Conservation (phyloP, 2,329 filamentous ascomycete genomes). For the Neocatenulostroma microsporum region DNA sequence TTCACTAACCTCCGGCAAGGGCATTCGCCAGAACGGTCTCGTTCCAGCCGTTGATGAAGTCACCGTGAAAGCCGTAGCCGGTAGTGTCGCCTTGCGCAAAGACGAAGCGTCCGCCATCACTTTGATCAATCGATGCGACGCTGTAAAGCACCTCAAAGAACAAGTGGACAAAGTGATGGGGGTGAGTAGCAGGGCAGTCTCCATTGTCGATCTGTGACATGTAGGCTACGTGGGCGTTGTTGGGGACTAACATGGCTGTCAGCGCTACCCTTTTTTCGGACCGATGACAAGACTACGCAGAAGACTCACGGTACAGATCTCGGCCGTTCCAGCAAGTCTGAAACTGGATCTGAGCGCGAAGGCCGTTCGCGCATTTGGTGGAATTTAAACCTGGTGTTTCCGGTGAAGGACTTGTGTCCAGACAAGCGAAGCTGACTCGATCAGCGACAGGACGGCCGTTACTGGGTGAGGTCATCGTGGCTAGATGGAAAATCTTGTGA, state of each 20-base stretch:
- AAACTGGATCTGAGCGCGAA: conserved; percentile 62
- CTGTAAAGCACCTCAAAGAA: conserved; percentile 55
- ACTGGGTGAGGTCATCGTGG: too few relatives aligned
- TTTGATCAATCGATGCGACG: too few relatives aligned
- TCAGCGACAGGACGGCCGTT: too few relatives aligned
- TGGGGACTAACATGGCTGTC: too few relatives aligned
- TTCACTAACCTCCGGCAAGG: too few relatives aligned
- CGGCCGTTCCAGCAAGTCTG: conserved; percentile 64
- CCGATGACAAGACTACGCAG: too few relatives aligned
- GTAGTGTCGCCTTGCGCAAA: conserved; percentile 62
- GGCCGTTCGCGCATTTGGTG: conserved; percentile 57
- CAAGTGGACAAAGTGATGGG: conserved; percentile 49
- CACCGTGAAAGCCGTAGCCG: conserved; percentile 62
- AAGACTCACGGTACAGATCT: conserved; percentile 51
- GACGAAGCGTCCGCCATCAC: conserved; percentile 52
- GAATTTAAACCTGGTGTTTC: conserved; percentile 38
- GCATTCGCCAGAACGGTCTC: too few relatives aligned
- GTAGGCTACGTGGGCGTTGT: conserved; percentile 59
- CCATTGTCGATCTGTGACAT: conserved; percentile 45
- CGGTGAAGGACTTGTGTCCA: conserved; percentile 41
- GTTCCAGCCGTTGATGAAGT: conserved; percentile 67
- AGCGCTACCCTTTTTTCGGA: too few relatives aligned
- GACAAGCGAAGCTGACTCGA: conserved; percentile 51
- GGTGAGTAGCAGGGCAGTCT: conserved; percentile 47
- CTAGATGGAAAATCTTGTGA: too few relatives aligned